Base-by-base conservation (phyloP, 768 basidiomycete species). In the Lentinula boryana region DNA sequence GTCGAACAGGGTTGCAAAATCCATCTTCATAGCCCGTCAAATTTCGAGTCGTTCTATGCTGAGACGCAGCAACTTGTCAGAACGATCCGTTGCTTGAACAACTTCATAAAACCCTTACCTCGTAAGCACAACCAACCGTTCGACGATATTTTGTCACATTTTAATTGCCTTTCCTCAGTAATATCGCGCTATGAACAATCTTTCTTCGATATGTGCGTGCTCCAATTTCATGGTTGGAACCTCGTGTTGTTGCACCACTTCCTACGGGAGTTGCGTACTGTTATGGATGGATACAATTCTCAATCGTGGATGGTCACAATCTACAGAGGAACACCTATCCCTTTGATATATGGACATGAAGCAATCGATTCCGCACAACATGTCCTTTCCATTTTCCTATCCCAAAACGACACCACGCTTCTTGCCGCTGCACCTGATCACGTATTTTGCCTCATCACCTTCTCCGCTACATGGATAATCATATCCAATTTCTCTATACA, bases 401-500 rank as follows among this genome's bases (percentile, higher is more conserved):
- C 75, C 23, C 60, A 70, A 33, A 62, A 67, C 31, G 75, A 80
- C 52, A 60, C 70, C 18, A 64, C 63, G 0, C 66, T 76, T n/a
- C 67, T 80, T 60, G 71, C 72, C 62, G 69, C 77, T 10, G 72
- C 77, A 7, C 78, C 78, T 2, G 80, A 80, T 65, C 68, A 66
- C 43, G 55, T 80, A 31, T 80, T 75, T 60, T 68, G 68, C 33
- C 73, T 81, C 72, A 69, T 80, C 49, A 68, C 73, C 0, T 77
- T 80, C 56, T 76, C 80, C 44, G 75, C 79, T 5, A 71, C 77
- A 1, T 79, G 72, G 52, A 61, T 81, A 53, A 72, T 80, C 54
- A 68, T 76, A 10, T 71, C 73, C 44, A 81, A 80, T 65, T 78
- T 79, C 66, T 72, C 68, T 50, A 68, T 78, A 27, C 61, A 71